Percentiles rank a stretch among this genome's conserved stretches.
Conservation (phyloP, 2,329 filamentous ascomycete genomes). For the Magnaporthales sp. region DNA sequence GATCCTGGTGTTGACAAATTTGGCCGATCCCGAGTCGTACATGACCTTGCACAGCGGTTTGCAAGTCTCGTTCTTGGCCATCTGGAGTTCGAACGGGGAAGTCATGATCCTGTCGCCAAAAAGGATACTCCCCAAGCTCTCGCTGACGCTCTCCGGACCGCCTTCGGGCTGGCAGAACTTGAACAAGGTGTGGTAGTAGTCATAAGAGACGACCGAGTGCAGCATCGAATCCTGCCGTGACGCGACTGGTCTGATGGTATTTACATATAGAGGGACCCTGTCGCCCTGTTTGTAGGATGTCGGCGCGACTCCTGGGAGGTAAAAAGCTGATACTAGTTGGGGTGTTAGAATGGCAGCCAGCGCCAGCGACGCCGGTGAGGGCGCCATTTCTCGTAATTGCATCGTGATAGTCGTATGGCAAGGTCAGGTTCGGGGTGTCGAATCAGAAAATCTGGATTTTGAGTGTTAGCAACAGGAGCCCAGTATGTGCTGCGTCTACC, state of each 20-base stretch:
- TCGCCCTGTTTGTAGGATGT: constrained; percentile 81
- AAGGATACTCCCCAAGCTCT: constrained; percentile 89
- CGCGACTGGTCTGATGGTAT: constrained; percentile 80
- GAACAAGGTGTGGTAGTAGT: constrained; percentile 87
- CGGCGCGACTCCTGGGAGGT: constrained; percentile 90
- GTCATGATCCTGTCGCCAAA: constrained; percentile 97
- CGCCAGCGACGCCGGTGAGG: constrained; percentile 38
- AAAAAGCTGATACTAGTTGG: constrained; percentile 65
- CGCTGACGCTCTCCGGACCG: constrained; percentile 71
- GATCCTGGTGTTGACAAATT: constrained; percentile 79
- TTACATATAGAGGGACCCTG: constrained; percentile 80
- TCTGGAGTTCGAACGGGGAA: constrained; percentile 81
- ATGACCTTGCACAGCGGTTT: constrained; percentile 65
- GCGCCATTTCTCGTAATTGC: constrained; percentile 36
- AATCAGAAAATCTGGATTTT: not conserved
- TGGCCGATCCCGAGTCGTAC: constrained; percentile 55
- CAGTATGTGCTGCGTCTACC: not conserved
- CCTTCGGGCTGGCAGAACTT: constrained; percentile 77
- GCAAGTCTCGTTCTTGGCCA: constrained; percentile 82
- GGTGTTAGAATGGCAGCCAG: constrained; percentile 41
- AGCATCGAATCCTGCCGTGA: constrained; percentile 70
- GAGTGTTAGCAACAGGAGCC: not conserved
- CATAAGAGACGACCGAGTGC: constrained; percentile 89
- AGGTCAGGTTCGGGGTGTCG: not conserved
- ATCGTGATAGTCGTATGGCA: constrained; percentile 24